Conservation (phyloP, 2,329 filamentous ascomycete genomes). For the Hyphodiscus sp. region DNA sequence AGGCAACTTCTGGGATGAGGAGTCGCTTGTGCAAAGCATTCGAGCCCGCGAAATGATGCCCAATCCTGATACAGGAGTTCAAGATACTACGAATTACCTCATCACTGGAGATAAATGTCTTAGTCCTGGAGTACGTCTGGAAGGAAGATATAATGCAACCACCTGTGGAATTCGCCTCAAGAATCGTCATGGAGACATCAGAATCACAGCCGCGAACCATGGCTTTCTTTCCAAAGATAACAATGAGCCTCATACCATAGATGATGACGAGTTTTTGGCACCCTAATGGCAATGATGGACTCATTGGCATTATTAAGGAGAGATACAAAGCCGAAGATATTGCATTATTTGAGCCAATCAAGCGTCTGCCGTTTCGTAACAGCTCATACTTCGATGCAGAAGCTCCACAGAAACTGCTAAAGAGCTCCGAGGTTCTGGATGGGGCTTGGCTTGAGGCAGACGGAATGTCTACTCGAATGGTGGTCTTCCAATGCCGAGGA, state of each 20-base stretch:
- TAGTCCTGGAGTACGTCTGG: not conserved
- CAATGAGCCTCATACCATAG: not conserved
- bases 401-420: not conserved
- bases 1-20: not conserved
- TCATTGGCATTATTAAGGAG: not conserved
- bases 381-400: not conserved
- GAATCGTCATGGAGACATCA: not conserved
- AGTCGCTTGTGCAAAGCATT: not conserved
- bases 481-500: not conserved
- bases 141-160: not conserved
- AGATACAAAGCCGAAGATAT: not conserved
- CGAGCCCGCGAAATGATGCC: not conserved
- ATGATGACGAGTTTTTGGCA: not conserved
- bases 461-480: not conserved
- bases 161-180: not conserved
- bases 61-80: not conserved
- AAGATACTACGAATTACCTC: not conserved
- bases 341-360: not conserved
- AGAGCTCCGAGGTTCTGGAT: not conserved
- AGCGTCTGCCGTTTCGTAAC: conserved; percentile 1
- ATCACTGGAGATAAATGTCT: not conserved
- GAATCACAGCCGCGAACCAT: not conserved
- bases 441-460: not conserved
- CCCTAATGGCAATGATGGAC: conserved; percentile 1
- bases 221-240: not conserved